Base-by-base conservation (phyloP, 257 asterid genomes). In the Solanum corneliomulleri region DNA sequence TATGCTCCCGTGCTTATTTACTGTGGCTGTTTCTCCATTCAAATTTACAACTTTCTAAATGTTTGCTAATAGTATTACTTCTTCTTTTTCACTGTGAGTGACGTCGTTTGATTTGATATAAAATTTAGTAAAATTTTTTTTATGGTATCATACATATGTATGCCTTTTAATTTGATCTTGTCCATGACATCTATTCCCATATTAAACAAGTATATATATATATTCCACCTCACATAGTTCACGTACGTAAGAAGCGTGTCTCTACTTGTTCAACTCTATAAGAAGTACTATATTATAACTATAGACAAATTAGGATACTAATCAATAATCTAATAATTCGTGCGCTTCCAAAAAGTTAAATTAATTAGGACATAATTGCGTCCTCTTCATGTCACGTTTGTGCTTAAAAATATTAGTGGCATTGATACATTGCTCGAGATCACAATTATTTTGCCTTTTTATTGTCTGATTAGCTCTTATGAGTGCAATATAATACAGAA, bases 311-410 rank as follows among this genome's bases (percentile, higher is more conserved):
- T 44, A 90, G 85, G 86, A 87, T 88, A 89, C 31, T 92, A 83
- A 86, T 91, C 88, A 89, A 89, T 89, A 85, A 86, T 89, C 89
- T 84, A 88, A 74, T 88, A 82, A 86, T 89, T 83, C 88, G 91
- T 82, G 85, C n/a, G 85, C 56, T 66, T 47, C 23, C 7, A 1
- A 68, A 86, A 86, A 31, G n/a, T 64, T 86, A n/a, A 70, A 39
- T 37, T 81, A 29, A 81, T 81, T 49, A 49, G 85, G 45, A 49
- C 18, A 18, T 45, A 20, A 18, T 29, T 52, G 31, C 85, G 13
- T 45, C 41, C 29, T 27, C 81, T 70, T 84, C 62, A 62, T 68
- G 62, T 68, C 62, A 60, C 27, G 78, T 84, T 84, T 42, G 62
- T 60, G 14, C 64, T 16, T 25, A 9, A 68, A 56, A 69, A 14